Base-by-base conservation (phyloP, 2,329 filamentous ascomycete genomes). In the Lithohypha guttulata region DNA sequence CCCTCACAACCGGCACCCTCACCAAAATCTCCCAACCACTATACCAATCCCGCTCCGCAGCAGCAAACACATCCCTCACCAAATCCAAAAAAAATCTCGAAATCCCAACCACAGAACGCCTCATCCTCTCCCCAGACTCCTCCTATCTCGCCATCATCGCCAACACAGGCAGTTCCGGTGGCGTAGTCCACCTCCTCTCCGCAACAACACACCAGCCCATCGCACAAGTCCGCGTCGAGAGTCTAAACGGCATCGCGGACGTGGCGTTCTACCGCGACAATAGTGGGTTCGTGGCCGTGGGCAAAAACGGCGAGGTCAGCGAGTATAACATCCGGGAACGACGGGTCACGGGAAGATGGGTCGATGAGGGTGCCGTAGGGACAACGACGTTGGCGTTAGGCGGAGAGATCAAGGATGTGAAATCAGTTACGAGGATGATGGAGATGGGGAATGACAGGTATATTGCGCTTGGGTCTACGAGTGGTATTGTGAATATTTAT, bases 201-300 rank as follows among this genome's bases (percentile, higher is more conserved):
- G 78, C 81, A 1, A 68, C 64, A 17, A 89, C 87, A 0, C 77
- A 83, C 55, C 89, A 95, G 63, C 96, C 89, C 89, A 68, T 86
- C 32, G 75, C 81, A 0, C 79, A 89, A 48, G 84, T 83, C 10
- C 74, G 87, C 26, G 69, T 95, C 31, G 84, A 95, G 53, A 81
- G 83, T 48, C 72, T 75, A 34, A 79, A 85, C 35, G 87, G 87
- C 25, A 79, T 96, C 33, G 81, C 84, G 1, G 89, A 95, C 59
- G 93, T 95, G 54, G 77, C 76, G 1, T 98, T 91, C 91, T 95
- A 87, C 87, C 72, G 76, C 38, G 77, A 84, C 45, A 83, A 87
- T 22, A 73, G 79, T 27, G 89, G 87, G 3, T 68, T 98, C 53
- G 81, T 78, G 1, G 81, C 94, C 28, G 75, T 83, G 1, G 86